These are phyloP conservation scores for Limonium bicolor DNA, from an alignment of 148 eudicot genomes.

Conservation along the genomic window DNA sequence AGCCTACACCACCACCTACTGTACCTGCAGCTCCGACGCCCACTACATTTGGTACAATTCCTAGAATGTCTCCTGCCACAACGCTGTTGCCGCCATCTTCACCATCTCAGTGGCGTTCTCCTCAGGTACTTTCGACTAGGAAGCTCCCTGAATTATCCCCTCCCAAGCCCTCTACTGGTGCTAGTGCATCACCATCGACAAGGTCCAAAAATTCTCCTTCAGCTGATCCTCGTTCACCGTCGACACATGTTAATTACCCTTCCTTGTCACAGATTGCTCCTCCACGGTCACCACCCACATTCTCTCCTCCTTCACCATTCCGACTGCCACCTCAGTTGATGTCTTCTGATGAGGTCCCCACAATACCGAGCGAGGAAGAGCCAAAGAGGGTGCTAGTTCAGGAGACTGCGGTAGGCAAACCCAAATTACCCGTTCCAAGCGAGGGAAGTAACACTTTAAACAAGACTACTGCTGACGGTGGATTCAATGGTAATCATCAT, in stretches of 20 bases:
- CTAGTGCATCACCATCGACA: not conserved
- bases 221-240: not conserved
- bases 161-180: not conserved
- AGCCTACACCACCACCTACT: not conserved
- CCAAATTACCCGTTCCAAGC: too few relatives aligned
- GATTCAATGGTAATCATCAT: not conserved
- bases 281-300: not conserved
- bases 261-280: not conserved
- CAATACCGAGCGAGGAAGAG: not conserved
- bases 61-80: not conserved
- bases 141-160: not conserved
- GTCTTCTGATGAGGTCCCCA: not conserved
- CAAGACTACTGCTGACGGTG: not conserved
- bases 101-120: not conserved
- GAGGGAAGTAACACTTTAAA: too few relatives aligned
- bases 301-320: not conserved
- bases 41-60: not conserved
- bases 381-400: slow-evolving; percentile 3
- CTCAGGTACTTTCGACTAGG: too few relatives aligned
- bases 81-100: not conserved
- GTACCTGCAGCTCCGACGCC: not conserved
- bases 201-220: not conserved
- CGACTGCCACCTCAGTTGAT: not conserved
- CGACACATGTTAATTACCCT: not conserved
- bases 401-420: too few relatives aligned